Percentiles rank a stretch among this genome's conserved stretches.
Evolutionary conservation across 768 basidiomycete genomes (phyloP).

Genomic region (Leucocoprinus leucothites): DNA sequence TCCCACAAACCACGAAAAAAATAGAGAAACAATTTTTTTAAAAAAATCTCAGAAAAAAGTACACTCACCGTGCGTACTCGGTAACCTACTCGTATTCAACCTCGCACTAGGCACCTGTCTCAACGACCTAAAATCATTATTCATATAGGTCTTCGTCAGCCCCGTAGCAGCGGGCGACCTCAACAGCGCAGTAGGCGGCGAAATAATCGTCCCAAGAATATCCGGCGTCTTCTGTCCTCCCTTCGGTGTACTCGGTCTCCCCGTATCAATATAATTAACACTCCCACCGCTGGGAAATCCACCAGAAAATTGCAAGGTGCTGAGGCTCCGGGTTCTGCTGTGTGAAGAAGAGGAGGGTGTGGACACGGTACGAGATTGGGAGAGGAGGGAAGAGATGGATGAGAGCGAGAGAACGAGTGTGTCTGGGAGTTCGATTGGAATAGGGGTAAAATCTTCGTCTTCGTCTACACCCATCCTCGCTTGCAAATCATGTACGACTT

Average conservation of each 20-base stretch:
- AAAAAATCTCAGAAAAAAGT: background rate
- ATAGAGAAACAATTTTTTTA: background rate
- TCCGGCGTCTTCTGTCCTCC: slow-evolving; percentile 46
- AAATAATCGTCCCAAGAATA: slow-evolving; percentile 63
- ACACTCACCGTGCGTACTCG: slow-evolving; percentile 72
- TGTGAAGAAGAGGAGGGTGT: background rate
- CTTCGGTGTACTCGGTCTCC: slow-evolving; percentile 53
- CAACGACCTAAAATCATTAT: slow-evolving; percentile 80
- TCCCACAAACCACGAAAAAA: background rate
- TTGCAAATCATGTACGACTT: slow-evolving; percentile 21
- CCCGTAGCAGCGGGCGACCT: slow-evolving; percentile 73
- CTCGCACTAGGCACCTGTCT: slow-evolving; percentile 65
- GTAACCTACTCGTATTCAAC: slow-evolving; percentile 82
- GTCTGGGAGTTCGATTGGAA: slow-evolving; percentile 31
- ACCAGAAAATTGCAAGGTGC: background rate
- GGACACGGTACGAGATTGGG: background rate
- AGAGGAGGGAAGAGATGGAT: background rate
- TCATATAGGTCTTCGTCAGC: slow-evolving; percentile 77
- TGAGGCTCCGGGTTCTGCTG: background rate
- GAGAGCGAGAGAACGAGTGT: slow-evolving; percentile 36
- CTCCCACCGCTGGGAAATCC: background rate
- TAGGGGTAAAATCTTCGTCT: slow-evolving; percentile 30
- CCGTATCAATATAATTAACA: background rate
- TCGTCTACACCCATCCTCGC: slow-evolving; percentile 36
- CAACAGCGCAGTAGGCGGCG: slow-evolving; percentile 66